Base-by-base conservation (phyloP, 202 grass and related monocot genomes). In the Zizania palustris region DNA sequence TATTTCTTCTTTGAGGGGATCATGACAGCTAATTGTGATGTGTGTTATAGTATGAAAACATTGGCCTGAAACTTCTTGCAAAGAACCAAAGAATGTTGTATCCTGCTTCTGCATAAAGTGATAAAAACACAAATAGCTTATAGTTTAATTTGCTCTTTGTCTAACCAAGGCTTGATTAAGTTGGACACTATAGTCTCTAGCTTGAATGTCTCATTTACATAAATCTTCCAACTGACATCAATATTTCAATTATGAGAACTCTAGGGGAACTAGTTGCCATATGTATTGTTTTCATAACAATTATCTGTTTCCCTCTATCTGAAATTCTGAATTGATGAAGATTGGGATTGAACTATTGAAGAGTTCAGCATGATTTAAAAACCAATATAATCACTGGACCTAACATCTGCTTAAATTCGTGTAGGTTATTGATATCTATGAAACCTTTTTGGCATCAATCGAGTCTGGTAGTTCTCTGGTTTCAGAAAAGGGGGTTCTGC, bases 401-500 rank as follows among this genome's bases (percentile, higher is more conserved):
- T 68, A 40, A 82, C 68, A 19, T 50, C 19, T 54, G 67, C 49
- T 72, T 78, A 68, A 64, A 83, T 71, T n/a, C 33, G 37, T 85
- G 79, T 70, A 99, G 92, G 92, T 91, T 55, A 87, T 93, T 58
- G 84, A 44, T 64, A 83, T 87, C 81, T 99, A 99, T 45, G 88
- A 88, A 85, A 96, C 76, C 2, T 80, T 99, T 45, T 81, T 99
- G 61, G 75, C 40, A 75, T 82, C 85, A 58, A 67, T 88, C 11
- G 85, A 96, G 68, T 70, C 70, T 22, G 85, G 84, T 76, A 91
- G 93, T 81, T 91, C 79, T 74, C 82, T 0, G 55, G 88, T 93
- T 82, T 93, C 92, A 68, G 96, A 99, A 68, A 96, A 96, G 78
- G 92, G 96, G 82, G 62, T 84, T 65, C 78, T 99, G 67, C 96